phyloP scores from a whole-genome alignment of 1,284 basidiomycete genomes.

The Ustilago esculenta region DNA sequence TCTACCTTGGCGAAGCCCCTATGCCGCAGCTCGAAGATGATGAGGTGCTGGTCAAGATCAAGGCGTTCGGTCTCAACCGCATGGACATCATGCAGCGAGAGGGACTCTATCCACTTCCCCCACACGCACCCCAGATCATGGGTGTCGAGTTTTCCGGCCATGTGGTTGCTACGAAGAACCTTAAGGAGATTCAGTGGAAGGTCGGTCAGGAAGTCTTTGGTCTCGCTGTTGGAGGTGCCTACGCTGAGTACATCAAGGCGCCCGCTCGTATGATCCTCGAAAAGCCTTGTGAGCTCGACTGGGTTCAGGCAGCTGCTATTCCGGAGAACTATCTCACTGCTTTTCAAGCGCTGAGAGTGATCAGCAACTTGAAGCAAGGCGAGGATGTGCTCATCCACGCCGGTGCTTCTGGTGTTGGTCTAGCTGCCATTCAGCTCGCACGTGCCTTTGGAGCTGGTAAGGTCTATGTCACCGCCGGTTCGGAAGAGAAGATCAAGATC shows the following conservation, averaged over 20 bases:
- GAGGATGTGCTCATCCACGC: constrained; percentile 88
- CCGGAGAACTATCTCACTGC: constrained; percentile 64
- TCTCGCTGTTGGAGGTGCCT: constrained; percentile 78
- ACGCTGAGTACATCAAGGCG: constrained; percentile 85
- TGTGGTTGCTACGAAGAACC: constrained; percentile 69
- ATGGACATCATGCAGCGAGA: constrained; percentile 66
- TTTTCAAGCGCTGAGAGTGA: constrained; percentile 56
- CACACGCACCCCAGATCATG: constrained; percentile 79
- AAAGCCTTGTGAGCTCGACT: constrained; percentile 81
- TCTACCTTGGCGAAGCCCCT: constrained; percentile 78
- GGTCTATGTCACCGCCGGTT: constrained; percentile 77
- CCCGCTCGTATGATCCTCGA: constrained; percentile 76
- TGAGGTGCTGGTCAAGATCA: constrained; percentile 75
- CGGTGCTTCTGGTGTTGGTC: constrained; percentile 76
- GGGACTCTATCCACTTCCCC: constrained; percentile 74
- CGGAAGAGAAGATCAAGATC: constrained; percentile 83
- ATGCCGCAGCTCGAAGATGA: constrained; percentile 72
- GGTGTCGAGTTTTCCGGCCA: constrained; percentile 85
- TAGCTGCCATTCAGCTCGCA: constrained; percentile 90
- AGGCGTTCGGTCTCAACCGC: constrained; percentile 64
- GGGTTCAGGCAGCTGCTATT: constrained; percentile 74
- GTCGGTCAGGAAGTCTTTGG: constrained; percentile 87
- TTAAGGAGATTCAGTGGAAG: constrained; percentile 67
- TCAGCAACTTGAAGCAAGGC: constrained; percentile 71
- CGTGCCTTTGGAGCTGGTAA: constrained; percentile 74